phyloP scores from a whole-genome alignment of 371 early-diverging fungal species.

The Mucor velutinosus region DNA sequence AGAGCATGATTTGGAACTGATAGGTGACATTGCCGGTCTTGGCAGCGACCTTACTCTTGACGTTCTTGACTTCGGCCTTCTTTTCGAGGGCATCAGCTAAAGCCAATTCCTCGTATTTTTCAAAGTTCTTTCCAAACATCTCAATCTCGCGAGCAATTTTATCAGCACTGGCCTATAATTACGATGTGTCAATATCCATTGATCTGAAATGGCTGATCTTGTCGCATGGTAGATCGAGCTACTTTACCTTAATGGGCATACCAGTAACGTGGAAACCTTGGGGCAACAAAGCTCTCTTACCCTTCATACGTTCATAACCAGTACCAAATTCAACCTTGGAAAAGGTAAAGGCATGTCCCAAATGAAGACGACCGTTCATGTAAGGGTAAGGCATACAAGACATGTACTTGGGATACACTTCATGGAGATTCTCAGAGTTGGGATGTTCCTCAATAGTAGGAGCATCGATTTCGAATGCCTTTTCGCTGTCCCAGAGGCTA shows the following conservation, averaged over 20 bases:
- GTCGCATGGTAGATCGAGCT: not conserved
- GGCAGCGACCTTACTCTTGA: conserved; percentile 86
- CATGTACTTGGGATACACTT: conserved; percentile 89
- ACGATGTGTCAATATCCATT: not conserved
- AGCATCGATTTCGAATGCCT: conserved; percentile 86
- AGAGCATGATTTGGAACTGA: conserved; percentile 96
- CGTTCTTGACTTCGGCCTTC: conserved; percentile 62
- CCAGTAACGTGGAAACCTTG: conserved; percentile 99
- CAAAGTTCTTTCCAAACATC: conserved; percentile 90
- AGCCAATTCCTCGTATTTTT: conserved; percentile 51
- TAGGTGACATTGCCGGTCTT: conserved; percentile 87
- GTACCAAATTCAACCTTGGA: conserved; percentile 98
- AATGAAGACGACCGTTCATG: conserved; percentile 99
- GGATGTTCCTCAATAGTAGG: conserved; percentile 72
- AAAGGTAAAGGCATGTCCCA: conserved; percentile 98
- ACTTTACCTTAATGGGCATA: conserved; percentile 98
- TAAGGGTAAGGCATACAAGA: conserved; percentile 99
- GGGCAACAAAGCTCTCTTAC: conserved; percentile 96
- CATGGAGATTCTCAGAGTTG: conserved; percentile 59
- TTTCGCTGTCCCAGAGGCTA: conserved; percentile 76
- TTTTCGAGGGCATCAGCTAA: conserved; percentile 54
- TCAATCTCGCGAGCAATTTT: conserved; percentile 95
- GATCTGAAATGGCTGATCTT: too few species aligned
- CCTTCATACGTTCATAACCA: conserved; percentile 94
- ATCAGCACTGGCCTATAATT: conserved; percentile 93